phyloP scores from a whole-genome alignment of 495 filamentous ascomycete species.

The Aspergillus kassunensis region DNA sequence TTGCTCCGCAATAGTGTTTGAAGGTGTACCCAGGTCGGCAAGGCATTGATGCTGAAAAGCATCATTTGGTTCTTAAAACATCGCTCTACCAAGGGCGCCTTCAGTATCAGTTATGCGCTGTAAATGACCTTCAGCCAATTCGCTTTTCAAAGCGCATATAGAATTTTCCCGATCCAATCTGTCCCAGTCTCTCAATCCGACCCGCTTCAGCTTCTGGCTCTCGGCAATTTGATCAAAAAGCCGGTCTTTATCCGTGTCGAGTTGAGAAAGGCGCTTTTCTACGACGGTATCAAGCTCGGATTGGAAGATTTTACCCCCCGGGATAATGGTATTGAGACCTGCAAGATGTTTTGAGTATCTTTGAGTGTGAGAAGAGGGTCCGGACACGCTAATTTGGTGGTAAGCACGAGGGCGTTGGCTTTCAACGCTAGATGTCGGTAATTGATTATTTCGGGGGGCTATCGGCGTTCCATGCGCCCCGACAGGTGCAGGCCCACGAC shows the following conservation, averaged over 20 bases:
- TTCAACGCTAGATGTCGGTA: slow-evolving; percentile 25
- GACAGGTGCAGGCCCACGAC: slow-evolving; percentile 34
- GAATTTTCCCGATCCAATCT: slow-evolving; percentile 54
- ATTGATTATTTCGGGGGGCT: slow-evolving; percentile 41
- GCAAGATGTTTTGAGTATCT: slow-evolving; percentile 50
- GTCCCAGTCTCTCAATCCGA: slow-evolving; percentile 56
- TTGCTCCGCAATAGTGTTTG: no score
- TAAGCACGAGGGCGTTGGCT: slow-evolving; percentile 34
- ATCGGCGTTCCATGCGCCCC: slow-evolving; percentile 35
- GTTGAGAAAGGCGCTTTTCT: slow-evolving; percentile 46
- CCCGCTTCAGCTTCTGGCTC: slow-evolving; percentile 50
- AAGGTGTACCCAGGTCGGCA: no score
- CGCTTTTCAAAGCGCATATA: slow-evolving; percentile 54
- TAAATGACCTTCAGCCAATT: slow-evolving; percentile 59
- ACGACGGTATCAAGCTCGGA: slow-evolving; percentile 34
- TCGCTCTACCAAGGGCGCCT: slow-evolving; percentile 36
- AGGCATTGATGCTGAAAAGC: no score
- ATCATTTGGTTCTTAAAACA: slow-evolving; percentile 44
- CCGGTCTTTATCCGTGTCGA: slow-evolving; percentile 54
- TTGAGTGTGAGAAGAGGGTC: slow-evolving; percentile 47
- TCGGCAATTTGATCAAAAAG: slow-evolving; percentile 52
- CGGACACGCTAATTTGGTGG: slow-evolving; percentile 47
- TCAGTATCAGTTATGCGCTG: slow-evolving; percentile 55
- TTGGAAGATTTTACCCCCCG: slow-evolving; percentile 46
- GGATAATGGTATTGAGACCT: slow-evolving; percentile 46